These are phyloP conservation scores for Entomortierella chlamydospora DNA, from an alignment of 192 early-diverging fungal species.

Conservation along the genomic window DNA sequence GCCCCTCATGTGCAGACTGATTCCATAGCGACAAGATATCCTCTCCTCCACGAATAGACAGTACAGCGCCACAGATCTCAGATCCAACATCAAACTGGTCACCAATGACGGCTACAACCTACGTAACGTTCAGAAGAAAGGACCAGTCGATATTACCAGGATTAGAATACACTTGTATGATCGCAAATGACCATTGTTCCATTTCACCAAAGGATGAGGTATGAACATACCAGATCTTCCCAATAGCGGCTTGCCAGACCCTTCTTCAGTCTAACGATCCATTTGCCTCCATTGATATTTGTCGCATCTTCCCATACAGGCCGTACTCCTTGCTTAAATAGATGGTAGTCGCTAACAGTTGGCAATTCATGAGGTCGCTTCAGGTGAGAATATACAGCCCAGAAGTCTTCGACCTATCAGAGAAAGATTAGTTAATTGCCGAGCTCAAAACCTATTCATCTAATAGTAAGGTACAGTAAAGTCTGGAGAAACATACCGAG, in stretches of 20 bases:
- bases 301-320: slow-evolving; percentile 96
- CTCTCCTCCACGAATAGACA: slow-evolving; percentile 92
- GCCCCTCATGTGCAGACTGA: slow-evolving; percentile 83
- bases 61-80: slow-evolving; percentile 93
- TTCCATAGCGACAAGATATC: slow-evolving; percentile 98
- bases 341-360: slow-evolving; percentile 89
- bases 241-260: slow-evolving; percentile 92
- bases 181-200: no score
- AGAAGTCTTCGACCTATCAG: slow-evolving; percentile 84
- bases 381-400: slow-evolving; percentile 83
- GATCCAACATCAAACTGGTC: slow-evolving; percentile 90
- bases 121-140: no score
- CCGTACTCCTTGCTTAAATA: slow-evolving; percentile 91
- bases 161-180: no score
- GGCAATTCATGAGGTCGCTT: slow-evolving; percentile 86
- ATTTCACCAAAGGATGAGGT: not conserved
- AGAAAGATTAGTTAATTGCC: no score
- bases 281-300: slow-evolving; percentile 93
- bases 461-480: no score
- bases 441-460: no score
- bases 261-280: slow-evolving; percentile 95
- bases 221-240: slow-evolving; percentile 79
- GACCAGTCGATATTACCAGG: no score
- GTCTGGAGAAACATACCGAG: slow-evolving; percentile 59
- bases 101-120: slow-evolving; percentile 88